Evolutionary conservation across 305 asterid genomes (phyloP).

Genomic region (Fraxinus xanthoxyloides): DNA sequence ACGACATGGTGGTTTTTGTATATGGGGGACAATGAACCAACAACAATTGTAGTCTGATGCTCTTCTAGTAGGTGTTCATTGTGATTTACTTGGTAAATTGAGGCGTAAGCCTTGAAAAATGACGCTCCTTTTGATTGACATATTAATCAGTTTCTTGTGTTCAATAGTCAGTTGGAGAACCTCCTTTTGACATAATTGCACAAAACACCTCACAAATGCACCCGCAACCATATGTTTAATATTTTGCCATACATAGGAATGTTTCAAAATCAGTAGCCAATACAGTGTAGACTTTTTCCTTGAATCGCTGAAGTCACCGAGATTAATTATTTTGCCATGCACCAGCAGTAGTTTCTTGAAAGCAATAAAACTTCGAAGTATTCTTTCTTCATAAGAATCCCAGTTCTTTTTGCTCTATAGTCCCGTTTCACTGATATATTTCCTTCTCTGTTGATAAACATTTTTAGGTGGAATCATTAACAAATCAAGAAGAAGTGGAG

Average conservation of each 20-base stretch:
- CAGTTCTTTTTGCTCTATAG: not conserved
- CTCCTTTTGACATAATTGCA: not conserved
- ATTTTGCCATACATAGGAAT: not conserved
- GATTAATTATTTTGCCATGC: not conserved
- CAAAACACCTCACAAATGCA: not conserved
- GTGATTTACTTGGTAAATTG: not conserved
- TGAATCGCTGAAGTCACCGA: not conserved
- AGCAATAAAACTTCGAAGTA: not conserved
- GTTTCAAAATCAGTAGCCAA: not conserved
- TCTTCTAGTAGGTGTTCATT: not conserved
- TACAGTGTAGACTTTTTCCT: not conserved
- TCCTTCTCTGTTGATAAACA: not conserved
- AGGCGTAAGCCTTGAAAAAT: not conserved
- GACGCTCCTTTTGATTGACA: not conserved
- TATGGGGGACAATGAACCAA: not conserved
- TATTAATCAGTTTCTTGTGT: not conserved
- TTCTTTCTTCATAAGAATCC: not conserved
- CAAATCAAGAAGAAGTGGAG: constrained; percentile 93
- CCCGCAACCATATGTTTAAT: not conserved
- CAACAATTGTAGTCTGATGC: not conserved
- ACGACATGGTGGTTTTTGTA: not conserved
- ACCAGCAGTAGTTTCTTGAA: not conserved
- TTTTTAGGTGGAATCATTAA: constrained; percentile 78
- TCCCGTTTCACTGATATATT: not conserved
- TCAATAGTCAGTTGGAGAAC: not conserved